A percentile compares a stretch with the other conserved stretches of the same genome.
Conservation (phyloP, 2,329 filamentous ascomycete genomes). For the Trichoderma endophyticum region DNA sequence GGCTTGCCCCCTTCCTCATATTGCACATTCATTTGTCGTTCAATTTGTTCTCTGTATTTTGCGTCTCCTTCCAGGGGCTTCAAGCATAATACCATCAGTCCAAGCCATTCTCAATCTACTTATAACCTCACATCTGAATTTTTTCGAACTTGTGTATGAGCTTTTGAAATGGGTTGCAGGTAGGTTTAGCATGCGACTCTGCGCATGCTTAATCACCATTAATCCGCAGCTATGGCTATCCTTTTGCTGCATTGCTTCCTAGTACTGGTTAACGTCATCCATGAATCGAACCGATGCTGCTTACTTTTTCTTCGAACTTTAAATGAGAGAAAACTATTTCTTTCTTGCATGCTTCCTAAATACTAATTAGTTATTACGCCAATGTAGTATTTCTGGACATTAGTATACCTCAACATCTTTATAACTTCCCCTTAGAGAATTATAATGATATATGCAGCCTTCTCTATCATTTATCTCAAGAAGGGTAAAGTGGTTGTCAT, state of each 20-base stretch:
- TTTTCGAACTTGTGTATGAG: neutral
- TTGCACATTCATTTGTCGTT: too few species aligned
- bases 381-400: neutral
- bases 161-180: neutral
- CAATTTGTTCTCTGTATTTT: too few species aligned
- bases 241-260: neutral
- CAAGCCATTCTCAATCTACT: neutral
- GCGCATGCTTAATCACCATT: slow-evolving; percentile 10
- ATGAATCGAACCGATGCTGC: neutral
- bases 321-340: neutral
- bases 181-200: neutral
- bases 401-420: slow-evolving; percentile 3
- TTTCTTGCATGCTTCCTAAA: neutral
- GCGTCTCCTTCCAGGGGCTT: too few species aligned
- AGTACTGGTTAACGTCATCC: neutral
- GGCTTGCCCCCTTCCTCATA: too few species aligned
- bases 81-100: neutral
- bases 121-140: neutral
- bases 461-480: slow-evolving; percentile 12
- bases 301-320: slow-evolving; percentile 6
- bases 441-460: slow-evolving; percentile 11
- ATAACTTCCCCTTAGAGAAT: neutral
- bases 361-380: too few species aligned
- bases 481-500: slow-evolving; percentile 16
- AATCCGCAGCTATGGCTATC: slow-evolving; percentile 11